Conservation (phyloP, 1,284 basidiomycete genomes). For the Irpex sp. region DNA sequence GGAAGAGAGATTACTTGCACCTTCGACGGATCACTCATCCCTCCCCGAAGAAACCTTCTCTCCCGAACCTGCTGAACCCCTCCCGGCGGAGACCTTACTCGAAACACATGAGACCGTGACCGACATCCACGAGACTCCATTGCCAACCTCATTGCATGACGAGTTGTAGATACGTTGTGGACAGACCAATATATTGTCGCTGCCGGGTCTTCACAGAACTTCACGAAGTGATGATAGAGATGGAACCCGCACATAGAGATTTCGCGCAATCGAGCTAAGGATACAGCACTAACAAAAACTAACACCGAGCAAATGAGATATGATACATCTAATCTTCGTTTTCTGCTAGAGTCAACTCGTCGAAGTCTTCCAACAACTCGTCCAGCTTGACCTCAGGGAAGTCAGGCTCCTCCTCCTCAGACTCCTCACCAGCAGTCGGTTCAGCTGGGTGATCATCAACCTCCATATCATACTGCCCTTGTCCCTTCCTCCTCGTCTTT, state of each 20-base stretch:
- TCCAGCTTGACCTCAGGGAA: constrained; percentile 88
- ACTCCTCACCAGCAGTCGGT: constrained; percentile 17
- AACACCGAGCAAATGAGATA: neutral
- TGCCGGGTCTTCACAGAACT: no score
- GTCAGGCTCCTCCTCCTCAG: constrained; percentile 71
- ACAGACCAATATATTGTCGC: no score
- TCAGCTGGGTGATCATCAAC: constrained; percentile 46
- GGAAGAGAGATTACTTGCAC: neutral
- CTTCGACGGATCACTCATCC: neutral
- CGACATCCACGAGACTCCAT: neutral
- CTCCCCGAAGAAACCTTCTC: neutral
- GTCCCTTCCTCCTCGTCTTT: constrained; percentile 44
- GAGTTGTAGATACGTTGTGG: neutral
- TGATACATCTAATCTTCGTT: constrained; percentile 3
- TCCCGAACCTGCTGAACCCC: neutral
- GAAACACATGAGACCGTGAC: neutral
- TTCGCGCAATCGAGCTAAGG: neutral
- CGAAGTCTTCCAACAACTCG: constrained; percentile 91
- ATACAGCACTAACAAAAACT: neutral
- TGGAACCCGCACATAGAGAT: no score
- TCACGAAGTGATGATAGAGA: no score
- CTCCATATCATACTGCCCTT: constrained; percentile 69
- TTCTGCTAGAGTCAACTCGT: constrained; percentile 72
- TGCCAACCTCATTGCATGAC: neutral
- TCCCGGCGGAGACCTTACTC: no score